phyloP scores from a whole-genome alignment of 1,284 basidiomycete genomes.

The Melampsora abietis-canadensis region DNA sequence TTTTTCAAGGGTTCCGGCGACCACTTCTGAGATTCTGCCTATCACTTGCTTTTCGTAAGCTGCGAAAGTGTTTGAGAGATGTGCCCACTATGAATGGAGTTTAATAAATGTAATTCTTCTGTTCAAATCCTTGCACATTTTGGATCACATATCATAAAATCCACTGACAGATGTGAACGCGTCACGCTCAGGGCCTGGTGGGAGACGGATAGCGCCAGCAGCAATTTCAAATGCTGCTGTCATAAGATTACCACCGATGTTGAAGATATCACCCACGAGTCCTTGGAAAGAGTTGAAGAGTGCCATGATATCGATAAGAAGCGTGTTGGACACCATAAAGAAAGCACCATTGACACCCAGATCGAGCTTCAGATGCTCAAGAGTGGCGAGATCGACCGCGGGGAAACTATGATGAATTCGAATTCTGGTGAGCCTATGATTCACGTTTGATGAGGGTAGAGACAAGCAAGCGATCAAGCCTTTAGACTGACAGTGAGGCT shows the following conservation, averaged over 20 bases:
- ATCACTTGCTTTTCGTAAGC: slow-evolving; percentile 29
- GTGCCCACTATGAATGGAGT: slow-evolving; percentile 27
- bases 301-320: slow-evolving; percentile 21
- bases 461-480: slow-evolving; percentile 10
- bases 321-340: slow-evolving; percentile 35
- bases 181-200: slow-evolving; percentile 13
- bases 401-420: slow-evolving; percentile 17
- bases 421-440: neutral
- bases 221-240: neutral
- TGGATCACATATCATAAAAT: neutral
- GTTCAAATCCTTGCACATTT: neutral
- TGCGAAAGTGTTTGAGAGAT: slow-evolving; percentile 11
- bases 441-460: neutral
- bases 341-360: slow-evolving; percentile 37
- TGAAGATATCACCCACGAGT: slow-evolving; percentile 20
- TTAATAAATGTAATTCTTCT: neutral
- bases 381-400: slow-evolving; percentile 10
- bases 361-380: slow-evolving; percentile 29
- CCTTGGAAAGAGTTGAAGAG: slow-evolving; percentile 20
- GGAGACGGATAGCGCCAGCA: slow-evolving; percentile 2
- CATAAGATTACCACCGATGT: slow-evolving; percentile 20
- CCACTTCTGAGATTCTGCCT: slow-evolving; percentile 10
- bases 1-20: slow-evolving; percentile 1
- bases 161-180: slow-evolving; percentile 20
- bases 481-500: slow-evolving; percentile 16